phyloP scores from a whole-genome alignment of 2,329 filamentous ascomycete species.

The Berkeleyomyces basicola region DNA sequence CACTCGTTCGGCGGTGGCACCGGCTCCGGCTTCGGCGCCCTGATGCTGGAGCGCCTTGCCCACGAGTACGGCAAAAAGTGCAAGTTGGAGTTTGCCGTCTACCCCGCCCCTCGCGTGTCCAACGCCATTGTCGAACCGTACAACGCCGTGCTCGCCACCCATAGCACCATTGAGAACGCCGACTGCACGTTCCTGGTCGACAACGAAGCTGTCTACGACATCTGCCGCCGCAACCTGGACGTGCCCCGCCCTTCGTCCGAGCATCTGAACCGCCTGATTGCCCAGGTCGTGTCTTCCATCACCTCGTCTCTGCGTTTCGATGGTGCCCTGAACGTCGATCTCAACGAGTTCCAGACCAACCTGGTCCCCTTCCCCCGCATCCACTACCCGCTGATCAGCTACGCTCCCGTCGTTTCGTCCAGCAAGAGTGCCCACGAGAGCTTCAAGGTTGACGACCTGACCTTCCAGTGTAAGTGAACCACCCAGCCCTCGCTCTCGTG shows the following conservation, averaged over 20 bases:
- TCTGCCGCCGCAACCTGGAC: slow-evolving; percentile 93
- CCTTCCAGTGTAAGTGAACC: slow-evolving; percentile 35
- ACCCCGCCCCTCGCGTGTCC: slow-evolving; percentile 91
- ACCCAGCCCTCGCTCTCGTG: too few relatives aligned
- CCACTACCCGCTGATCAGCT: slow-evolving; percentile 96
- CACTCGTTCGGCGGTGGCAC: slow-evolving; percentile 99
- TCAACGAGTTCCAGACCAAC: slow-evolving; percentile 99
- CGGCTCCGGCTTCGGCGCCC: slow-evolving; percentile 93
- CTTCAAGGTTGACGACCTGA: slow-evolving; percentile 97
- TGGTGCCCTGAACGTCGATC: slow-evolving; percentile 94
- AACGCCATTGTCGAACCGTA: slow-evolving; percentile 98
- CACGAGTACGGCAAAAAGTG: slow-evolving; percentile 99
- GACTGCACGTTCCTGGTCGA: slow-evolving; percentile 99
- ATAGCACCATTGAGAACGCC: slow-evolving; percentile 97
- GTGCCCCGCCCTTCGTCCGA: slow-evolving; percentile 96
- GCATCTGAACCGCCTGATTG: slow-evolving; percentile 97
- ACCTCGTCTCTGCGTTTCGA: slow-evolving; percentile 97
- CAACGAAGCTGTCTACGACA: slow-evolving; percentile 99
- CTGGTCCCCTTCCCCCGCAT: slow-evolving; percentile 97
- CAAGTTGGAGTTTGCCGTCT: slow-evolving; percentile 99
- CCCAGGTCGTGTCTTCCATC: slow-evolving; percentile 97
- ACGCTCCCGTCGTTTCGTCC: slow-evolving; percentile 83
- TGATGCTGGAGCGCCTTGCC: slow-evolving; percentile 96
- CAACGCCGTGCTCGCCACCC: slow-evolving; percentile 98
- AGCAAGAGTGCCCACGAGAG: slow-evolving; percentile 94